Base-by-base conservation (phyloP, 108 stramenopile species). In the Nitzschia putrida region DNA sequence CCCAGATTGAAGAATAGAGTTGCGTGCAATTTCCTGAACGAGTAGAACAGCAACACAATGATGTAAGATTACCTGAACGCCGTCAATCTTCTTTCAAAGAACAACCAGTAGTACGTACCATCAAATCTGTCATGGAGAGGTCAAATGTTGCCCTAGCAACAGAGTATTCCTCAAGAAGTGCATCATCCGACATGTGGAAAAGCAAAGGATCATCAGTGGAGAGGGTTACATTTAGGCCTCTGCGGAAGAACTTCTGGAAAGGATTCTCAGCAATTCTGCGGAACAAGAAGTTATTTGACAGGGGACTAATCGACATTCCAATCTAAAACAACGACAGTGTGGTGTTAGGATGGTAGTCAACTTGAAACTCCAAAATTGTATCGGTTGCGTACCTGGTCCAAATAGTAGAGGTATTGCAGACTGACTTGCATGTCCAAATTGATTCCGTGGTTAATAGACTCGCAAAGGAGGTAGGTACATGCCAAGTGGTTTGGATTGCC, bases 281-380 rank as follows among this genome's bases (percentile, higher is more conserved):
- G 68, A 99, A 99, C 34, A 99, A 90, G 73, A 96, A 96, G 82
- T 98, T 98, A 88, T 99, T 99, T 21, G 95, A 96, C 20, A 98
- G 83, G 0, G 99, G 99, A 26, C 85, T 83, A 64, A 97, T 84
- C 0, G 95, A 94, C 24, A 98, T 60, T 2, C 97, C 97, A 53
- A 98, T 73, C 68, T 78, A 47, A 64, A 51, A 16, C 18, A 20
- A 38, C 8, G 10, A 63, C 43, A 44, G 2, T 0, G 42, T 10
- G 40, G 21, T 34, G 37, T 45, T 41, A n/a, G 44, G 7, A 38
- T 10, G 13, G 43, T 21, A 11, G 12, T 3, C 0, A 39, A 9
- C 1, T 59, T 0, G 38, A 16, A 2, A 7, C 13, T 13, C 2
- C 58, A 40, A 16, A 44, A n/a, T 14, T 53, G 29, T 14, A 9